phyloP scores from a whole-genome alignment of 116 monocot genomes.

The Zostera marina region DNA sequence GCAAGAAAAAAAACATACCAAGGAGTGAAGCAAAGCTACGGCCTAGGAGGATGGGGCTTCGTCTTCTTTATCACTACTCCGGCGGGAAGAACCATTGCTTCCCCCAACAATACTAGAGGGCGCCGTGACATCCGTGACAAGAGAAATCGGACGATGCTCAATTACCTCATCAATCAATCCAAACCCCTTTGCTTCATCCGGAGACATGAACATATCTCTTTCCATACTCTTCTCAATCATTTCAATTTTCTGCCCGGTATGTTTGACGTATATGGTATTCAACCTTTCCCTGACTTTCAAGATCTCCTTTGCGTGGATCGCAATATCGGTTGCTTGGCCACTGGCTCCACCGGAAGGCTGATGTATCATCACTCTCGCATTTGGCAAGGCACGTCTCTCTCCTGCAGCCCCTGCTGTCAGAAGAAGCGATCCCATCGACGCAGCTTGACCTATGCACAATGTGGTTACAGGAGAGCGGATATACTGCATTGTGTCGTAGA shows the following conservation, averaged over 20 bases:
- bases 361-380: constrained; percentile 82
- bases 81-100: neutral
- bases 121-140: constrained; percentile 41
- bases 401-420: constrained; percentile 68
- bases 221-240: constrained; percentile 57
- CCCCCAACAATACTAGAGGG: neutral
- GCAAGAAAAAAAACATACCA: constrained; percentile 1
- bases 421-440: constrained; percentile 86
- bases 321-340: constrained; percentile 54
- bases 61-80: constrained; percentile 2
- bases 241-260: constrained; percentile 48
- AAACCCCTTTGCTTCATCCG: constrained; percentile 84
- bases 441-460: constrained; percentile 81
- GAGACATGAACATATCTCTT: constrained; percentile 74
- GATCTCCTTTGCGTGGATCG: constrained; percentile 88
- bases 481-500: constrained; percentile 96
- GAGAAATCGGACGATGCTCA: constrained; percentile 46
- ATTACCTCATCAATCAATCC: constrained; percentile 86
- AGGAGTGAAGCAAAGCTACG: neutral
- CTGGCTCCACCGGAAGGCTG: constrained; percentile 65
- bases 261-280: constrained; percentile 61
- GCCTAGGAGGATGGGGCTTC: neutral
- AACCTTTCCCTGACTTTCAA: constrained; percentile 57
- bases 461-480: constrained; percentile 78
- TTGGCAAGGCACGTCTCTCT: constrained; percentile 61